Base-by-base conservation (phyloP, 2,329 filamentous ascomycete genomes). In the Rachicladosporium sp. region DNA sequence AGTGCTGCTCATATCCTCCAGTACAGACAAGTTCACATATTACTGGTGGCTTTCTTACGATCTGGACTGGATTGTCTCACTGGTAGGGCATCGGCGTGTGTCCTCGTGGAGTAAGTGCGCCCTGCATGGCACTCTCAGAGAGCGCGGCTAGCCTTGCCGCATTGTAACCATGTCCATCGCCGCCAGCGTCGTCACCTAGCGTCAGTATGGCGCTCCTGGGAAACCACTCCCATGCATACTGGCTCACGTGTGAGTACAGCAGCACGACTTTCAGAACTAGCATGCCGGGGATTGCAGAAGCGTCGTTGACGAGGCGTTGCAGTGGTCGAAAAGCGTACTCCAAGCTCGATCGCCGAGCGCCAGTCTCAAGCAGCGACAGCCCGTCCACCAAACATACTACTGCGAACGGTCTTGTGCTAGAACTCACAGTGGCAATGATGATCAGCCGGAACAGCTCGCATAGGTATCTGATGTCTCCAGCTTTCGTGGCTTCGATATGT, bases 301-400 rank as follows among this genome's bases (percentile, higher is more conserved):
- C 31, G 7, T 37, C 36, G 3, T 31, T 6, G 11, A 37, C 36
- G 6, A 37, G 19, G 10, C 31, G 36, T 13, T 37, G 27, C 6
- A 37, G 36, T 13, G 19, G 31, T 3, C 27, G 27, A 10, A 37
- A 8, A n/a, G 31, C 10, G 2, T n/a, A 31, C 10, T 37, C 27
- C 2, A 37, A 29, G 10, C 30, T 29, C 5, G 27, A 30, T 11
- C 10, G 2, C 11, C 36, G 23, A 3, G 21, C 36, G 3, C 8
- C 12, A 4, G 36, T 37, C 11, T 37, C 36, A 12, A 37, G 36
- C 10, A 37, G 31, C 4, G 36, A 37, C 3, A 37, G 13, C 11
- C 36, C 36, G 10, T 37, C 36, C 11, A 37, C 6, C n/a, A 37
- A 30, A 13, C 36, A 37, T 29, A 37, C 27, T n/a, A 37, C 6